A percentile compares a stretch with the other conserved stretches of the same genome.
Evolutionary conservation across 2,329 filamentous ascomycete genomes (phyloP).

Genomic region (Microsporum ferrugineum): DNA sequence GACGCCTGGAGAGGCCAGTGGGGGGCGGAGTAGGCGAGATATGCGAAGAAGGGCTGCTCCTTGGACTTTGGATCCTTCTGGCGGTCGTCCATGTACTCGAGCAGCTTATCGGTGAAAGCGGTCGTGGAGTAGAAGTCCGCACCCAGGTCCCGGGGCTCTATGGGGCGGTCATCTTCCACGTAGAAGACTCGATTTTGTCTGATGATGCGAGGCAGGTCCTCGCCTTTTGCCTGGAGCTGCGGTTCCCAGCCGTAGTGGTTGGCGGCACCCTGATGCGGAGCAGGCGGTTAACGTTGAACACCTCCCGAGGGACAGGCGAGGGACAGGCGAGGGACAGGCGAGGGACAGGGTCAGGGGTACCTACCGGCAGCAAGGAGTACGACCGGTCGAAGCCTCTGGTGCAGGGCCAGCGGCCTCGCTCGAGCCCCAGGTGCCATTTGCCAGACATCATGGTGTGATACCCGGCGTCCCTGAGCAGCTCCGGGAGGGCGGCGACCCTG

Average conservation of each 20-base stretch:
- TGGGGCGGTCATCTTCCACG: slow-evolving; percentile 36
- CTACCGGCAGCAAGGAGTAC: slow-evolving; percentile 50
- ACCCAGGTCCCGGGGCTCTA: slow-evolving; percentile 32
- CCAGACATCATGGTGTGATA: slow-evolving; percentile 52
- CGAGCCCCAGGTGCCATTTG: slow-evolving; percentile 54
- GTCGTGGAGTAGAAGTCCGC: slow-evolving; percentile 46
- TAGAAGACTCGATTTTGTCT: slow-evolving; percentile 35
- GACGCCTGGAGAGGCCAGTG: slow-evolving; percentile 55
- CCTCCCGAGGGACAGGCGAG: background rate
- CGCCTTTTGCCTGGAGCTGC: slow-evolving; percentile 30
- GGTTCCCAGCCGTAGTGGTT: slow-evolving; percentile 49
- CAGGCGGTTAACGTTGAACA: background rate
- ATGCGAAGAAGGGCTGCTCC: slow-evolving; percentile 45
- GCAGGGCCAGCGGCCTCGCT: slow-evolving; percentile 44
- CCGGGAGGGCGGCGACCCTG: slow-evolving; percentile 46
- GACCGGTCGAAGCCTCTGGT: slow-evolving; percentile 50
- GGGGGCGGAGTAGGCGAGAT: slow-evolving; percentile 50
- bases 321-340: no score
- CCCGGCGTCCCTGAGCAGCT: slow-evolving; percentile 47
- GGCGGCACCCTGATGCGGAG: background rate
- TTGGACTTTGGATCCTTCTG: slow-evolving; percentile 22
- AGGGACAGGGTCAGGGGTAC: slow-evolving; percentile 18
- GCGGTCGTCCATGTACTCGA: slow-evolving; percentile 42
- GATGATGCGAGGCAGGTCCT: slow-evolving; percentile 30
- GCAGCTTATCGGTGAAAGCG: slow-evolving; percentile 43